Evolutionary conservation across 148 eudicot genomes (phyloP), one percentile per base, ranked within the genome.

Genomic region (Silene latifolia): DNA sequence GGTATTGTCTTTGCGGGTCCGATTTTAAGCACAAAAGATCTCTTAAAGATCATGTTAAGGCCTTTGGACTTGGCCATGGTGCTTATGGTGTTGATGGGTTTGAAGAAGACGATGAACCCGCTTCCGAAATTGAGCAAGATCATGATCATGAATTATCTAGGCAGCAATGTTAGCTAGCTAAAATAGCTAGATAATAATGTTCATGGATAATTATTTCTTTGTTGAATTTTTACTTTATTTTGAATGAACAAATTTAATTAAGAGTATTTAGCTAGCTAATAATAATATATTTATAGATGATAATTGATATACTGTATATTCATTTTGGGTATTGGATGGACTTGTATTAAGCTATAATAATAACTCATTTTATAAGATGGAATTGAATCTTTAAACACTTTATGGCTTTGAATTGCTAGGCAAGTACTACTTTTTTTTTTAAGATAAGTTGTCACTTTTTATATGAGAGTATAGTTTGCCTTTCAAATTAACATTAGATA

Each of bases 1-100:
- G 83, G 83, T 81, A 76, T 81, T 81, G 83, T 19, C 67, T 76
- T 76, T 81, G 83, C 53, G 83, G 83, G 0, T 81, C 83, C 0
- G 83, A 81, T 77, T 81, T 81, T 73, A 81, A 81, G 83, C 83
- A 81, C 39, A 81, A 81, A 56, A 76, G 83, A 25, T 81, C 83
- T 9, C 77, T 81, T 7, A 81, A 81, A 18, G 83, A 81, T 58
- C 83, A 81, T 76, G 77, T 81, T n/a, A 81, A 81, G 76, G 80
- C 83, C 70, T 81, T 81, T 68, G 83, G 83, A 1, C 76, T 66
- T n/a, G 83, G 83, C 4, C 83, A 81, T 61, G 83, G 63, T 4
- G 77, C 83, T 12, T 67, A 44, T 77, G 77, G 77, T 0, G 65
- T 59, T 17, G 63, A 67, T 48, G 73, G 77, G 12, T 76, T 81